Evolutionary conservation across 768 basidiomycete genomes (phyloP).

Genomic region (Calocybe cyanea): DNA sequence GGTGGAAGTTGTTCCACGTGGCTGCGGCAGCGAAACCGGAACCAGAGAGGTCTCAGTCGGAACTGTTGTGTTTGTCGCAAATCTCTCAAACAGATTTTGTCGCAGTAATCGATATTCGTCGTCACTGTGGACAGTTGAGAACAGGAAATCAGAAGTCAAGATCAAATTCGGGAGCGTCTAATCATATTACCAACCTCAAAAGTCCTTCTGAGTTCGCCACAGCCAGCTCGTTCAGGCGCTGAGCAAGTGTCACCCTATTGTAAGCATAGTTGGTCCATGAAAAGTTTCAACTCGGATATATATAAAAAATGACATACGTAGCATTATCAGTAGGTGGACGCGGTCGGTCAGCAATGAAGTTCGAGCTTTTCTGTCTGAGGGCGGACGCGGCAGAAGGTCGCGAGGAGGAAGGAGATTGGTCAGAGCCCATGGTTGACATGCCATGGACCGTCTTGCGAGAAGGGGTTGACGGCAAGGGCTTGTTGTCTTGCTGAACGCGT

Average conservation of each 20-base stretch:
- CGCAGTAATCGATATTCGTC: conserved; percentile 83
- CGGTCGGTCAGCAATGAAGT: conserved; percentile 22
- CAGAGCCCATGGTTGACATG: conserved; percentile 8
- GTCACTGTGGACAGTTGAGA: conserved; percentile 47
- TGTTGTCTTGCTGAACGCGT: conserved; percentile 19
- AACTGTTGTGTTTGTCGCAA: conserved; percentile 52
- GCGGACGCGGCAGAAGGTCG: conserved; percentile 17
- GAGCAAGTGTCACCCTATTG: conserved; percentile 67
- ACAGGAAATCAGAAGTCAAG: no score
- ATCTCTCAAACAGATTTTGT: conserved; percentile 80
- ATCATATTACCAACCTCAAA: conserved; percentile 50
- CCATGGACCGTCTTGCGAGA: conserved; percentile 12
- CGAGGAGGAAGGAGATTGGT: conserved; percentile 17
- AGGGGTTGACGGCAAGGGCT: conserved; percentile 19
- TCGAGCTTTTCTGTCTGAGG: conserved; percentile 20
- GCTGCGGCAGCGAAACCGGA: conserved; percentile 40
- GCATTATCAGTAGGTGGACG: conserved; percentile 44
- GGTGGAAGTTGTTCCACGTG: conserved; percentile 24
- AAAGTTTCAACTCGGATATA: neutral
- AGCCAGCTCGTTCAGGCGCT: conserved; percentile 78
- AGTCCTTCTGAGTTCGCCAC: conserved; percentile 77
- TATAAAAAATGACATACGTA: conserved; percentile 40
- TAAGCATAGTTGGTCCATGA: conserved; percentile 6
- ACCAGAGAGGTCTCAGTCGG: conserved; percentile 64
- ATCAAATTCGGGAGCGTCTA: neutral